Evolutionary conservation across 352 stramenopile species (phyloP), one percentile per base, ranked within the genome.

Genomic region (Poterioochromonas sp.): DNA sequence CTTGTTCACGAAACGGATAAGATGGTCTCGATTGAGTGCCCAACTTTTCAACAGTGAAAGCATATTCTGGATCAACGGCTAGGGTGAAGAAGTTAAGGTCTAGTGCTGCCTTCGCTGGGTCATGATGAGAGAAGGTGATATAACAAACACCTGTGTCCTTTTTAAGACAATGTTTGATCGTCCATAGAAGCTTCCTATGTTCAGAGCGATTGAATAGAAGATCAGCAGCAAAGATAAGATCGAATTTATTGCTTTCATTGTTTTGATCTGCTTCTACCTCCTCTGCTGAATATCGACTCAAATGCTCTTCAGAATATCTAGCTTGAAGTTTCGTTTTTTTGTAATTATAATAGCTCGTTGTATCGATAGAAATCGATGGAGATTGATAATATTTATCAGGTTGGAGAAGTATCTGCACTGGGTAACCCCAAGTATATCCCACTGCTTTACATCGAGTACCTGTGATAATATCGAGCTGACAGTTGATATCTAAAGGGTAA

Each of bases 51-150:
- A 71, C 62, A 44, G 5, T 3, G 41, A 71, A 71, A 35, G 8
- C 26, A 71, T 43, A 71, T 47, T 41, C 15, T 44, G 39, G 12
- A 22, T 1, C 5, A 32, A 3, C 15, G 39, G 80, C 80, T 8
- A 83, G 11, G 0, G 60, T 74, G 47, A 83, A 83, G 49, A 83
- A 83, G 53, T 81, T 78, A 64, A 83, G 49, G 53, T 83, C 80
- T 35, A 83, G 34, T 29, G 47, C 29, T 12, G 71, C 68, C 58
- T 83, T 83, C 0, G 40, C 29, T 29, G 80, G 80, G 37, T 83
- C 80, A 73, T 83, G 80, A 63, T 83, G 80, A 12, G 63, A 65
- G 62, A 78, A 83, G 41, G 51, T 82, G 2, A 83, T 79, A 58
- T 76, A 76, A 29, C 69, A 76, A 39, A 11, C 3, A 41, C 69